Evolutionary conservation across 129 eudicot genomes (phyloP), one percentile per base, ranked within the genome.

Genomic region (Tagetes erecta): DNA sequence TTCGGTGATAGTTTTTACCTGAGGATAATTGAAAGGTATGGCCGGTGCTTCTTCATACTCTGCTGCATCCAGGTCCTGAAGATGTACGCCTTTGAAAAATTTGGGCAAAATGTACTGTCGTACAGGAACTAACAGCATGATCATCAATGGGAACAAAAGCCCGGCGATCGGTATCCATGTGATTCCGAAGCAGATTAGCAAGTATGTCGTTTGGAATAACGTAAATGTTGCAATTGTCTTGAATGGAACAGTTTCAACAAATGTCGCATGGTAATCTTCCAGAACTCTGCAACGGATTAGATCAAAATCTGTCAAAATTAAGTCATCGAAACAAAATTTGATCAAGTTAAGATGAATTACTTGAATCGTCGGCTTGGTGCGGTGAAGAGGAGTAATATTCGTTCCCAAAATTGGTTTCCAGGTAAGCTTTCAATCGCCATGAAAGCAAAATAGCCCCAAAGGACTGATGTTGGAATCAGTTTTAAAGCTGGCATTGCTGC

Each of bases 351-450:
- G 31, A 36, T 33, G 31, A 57, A 51, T 68, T 73, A 94, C 99
- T 94, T 94, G 88, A 86, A 94, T 87, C 99, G 77, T 49, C 99
- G 82, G 89, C 96, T 91, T 10, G 99, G 97, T 38, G 97, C 93
- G 31, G 97, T 94, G 80, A 94, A 94, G 41, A 91, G 96, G 1
- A 90, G 79, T 47, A 94, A 76, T 60, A 94, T 88, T 73, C 99
- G 77, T 76, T 94, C 99, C 99, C 99, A 94, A 72, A 94, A 94
- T 71, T 94, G 99, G 76, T 94, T 94, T 6, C 99, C 99, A 0
- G 99, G 99, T 75, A 94, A 84, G 73, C 99, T 94, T 65, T 94
- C 99, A 3, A 94, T 94, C 51, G 99, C 97, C 99, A 94, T 94
- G 83, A 90, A 94, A 60, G 99, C 99, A 53, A 94, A 94, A 74